A percentile compares a stretch with the other conserved stretches of the same genome.
Evolutionary conservation across 2,329 filamentous ascomycete genomes (phyloP).

Genomic region (Microsporum ferrugineum): DNA sequence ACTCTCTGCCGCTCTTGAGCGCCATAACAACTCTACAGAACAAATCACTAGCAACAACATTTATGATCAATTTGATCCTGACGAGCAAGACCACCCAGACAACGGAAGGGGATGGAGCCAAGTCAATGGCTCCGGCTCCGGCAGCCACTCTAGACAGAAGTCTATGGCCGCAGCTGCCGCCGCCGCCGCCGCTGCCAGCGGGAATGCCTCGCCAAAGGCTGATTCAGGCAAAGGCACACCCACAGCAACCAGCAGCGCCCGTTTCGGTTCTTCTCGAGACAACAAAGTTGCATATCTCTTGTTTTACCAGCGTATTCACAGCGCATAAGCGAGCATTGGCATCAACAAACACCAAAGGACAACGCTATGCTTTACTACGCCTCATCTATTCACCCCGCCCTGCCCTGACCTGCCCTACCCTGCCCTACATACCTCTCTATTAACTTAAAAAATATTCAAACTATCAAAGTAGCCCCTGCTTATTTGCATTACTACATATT

Average conservation of each 20-base stretch:
- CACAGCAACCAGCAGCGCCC: slow-evolving; percentile 28
- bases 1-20: slow-evolving; percentile 54
- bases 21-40: slow-evolving; percentile 55
- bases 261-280: slow-evolving; percentile 57
- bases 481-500: background rate
- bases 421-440: background rate
- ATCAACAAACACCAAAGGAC: background rate
- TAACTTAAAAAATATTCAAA: background rate
- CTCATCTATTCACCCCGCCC: background rate
- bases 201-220: slow-evolving; percentile 43
- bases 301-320: slow-evolving; percentile 69
- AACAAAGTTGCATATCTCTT: slow-evolving; percentile 96
- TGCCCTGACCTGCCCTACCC: background rate
- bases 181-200: slow-evolving; percentile 49
- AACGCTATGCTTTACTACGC: background rate
- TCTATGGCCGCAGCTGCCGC: slow-evolving; percentile 40
- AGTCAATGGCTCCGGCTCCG: slow-evolving; percentile 51
- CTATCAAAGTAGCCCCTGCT: background rate
- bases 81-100: slow-evolving; percentile 56
- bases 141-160: slow-evolving; percentile 49
- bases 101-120: slow-evolving; percentile 65
- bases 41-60: slow-evolving; percentile 46
- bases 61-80: slow-evolving; percentile 56
- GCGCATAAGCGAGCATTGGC: background rate
- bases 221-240: slow-evolving; percentile 45